Evolutionary conservation across 441 rosid species (phyloP).

Genomic region (Aquilaria agallochum): DNA sequence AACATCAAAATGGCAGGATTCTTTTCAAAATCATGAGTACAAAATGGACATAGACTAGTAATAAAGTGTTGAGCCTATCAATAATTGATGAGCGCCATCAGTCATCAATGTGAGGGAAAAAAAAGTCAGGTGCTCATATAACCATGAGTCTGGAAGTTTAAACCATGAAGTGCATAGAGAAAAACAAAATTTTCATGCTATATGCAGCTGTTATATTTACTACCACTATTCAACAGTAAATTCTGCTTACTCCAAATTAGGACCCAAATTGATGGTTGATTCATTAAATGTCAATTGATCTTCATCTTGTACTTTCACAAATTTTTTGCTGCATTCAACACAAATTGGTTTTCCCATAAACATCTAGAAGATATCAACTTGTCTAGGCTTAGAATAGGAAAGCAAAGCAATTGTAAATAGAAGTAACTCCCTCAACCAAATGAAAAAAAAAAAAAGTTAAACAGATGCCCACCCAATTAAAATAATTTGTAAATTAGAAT

Average conservation of each 20-base stretch:
- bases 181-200: constrained; percentile 11
- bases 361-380: constrained; percentile 32
- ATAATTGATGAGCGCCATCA: too few relatives aligned
- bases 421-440: constrained; percentile 3
- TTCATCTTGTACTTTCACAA: constrained; percentile 48
- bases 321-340: constrained; percentile 65
- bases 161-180: background rate
- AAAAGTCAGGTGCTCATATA: too few relatives aligned
- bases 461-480: background rate
- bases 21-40: too few relatives aligned
- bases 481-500: background rate
- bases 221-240: constrained; percentile 10
- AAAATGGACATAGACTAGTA: too few relatives aligned
- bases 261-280: constrained; percentile 26
- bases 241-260: constrained; percentile 24
- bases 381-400: background rate
- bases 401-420: too few relatives aligned
- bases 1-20: too few relatives aligned
- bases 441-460: background rate
- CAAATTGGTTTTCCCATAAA: constrained; percentile 75
- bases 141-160: too few relatives aligned
- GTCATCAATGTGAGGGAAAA: too few relatives aligned
- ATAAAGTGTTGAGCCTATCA: too few relatives aligned
- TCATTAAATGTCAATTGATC: constrained; percentile 39
- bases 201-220: background rate